Conservation (phyloP, 306 rosid species). For the Parietaria judaica region DNA sequence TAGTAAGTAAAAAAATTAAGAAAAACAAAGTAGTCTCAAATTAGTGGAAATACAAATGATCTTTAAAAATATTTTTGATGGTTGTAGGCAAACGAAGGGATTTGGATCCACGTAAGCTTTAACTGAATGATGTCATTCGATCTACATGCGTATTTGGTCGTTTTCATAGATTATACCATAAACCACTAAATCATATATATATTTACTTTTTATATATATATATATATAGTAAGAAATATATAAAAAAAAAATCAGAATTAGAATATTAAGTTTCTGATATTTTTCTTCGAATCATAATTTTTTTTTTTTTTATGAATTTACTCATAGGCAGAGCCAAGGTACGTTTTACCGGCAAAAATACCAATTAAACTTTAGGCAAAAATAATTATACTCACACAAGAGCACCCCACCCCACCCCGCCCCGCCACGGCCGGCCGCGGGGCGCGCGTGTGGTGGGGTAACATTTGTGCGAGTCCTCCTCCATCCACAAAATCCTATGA, state of each 20-base stretch:
- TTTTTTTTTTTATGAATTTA: neutral
- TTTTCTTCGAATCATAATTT: neutral
- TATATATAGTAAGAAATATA: neutral
- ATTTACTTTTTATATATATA: neutral
- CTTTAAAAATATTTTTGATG: neutral
- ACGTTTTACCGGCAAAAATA: no score
- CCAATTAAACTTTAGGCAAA: no score
- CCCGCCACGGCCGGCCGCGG: no score
- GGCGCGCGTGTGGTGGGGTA: no score
- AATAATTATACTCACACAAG: no score
- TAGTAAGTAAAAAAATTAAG: neutral
- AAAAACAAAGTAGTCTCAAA: neutral
- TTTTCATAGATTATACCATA: constrained; percentile 1
- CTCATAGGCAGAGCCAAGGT: neutral
- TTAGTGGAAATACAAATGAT: neutral
- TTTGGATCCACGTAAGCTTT: constrained; percentile 7
- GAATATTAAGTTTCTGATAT: neutral
- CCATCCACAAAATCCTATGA: no score
- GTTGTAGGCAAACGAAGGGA: neutral
- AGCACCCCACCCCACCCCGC: no score
- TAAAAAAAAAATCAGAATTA: neutral
- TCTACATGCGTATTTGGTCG: constrained; percentile 6
- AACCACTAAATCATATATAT: neutral
- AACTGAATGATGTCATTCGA: neutral
- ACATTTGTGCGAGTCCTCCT: no score